A percentile compares a stretch with the other conserved stretches of the same genome.
These are phyloP conservation scores for Xylaria sp. DNA, from an alignment of 495 filamentous ascomycete species.

Conservation along the genomic window DNA sequence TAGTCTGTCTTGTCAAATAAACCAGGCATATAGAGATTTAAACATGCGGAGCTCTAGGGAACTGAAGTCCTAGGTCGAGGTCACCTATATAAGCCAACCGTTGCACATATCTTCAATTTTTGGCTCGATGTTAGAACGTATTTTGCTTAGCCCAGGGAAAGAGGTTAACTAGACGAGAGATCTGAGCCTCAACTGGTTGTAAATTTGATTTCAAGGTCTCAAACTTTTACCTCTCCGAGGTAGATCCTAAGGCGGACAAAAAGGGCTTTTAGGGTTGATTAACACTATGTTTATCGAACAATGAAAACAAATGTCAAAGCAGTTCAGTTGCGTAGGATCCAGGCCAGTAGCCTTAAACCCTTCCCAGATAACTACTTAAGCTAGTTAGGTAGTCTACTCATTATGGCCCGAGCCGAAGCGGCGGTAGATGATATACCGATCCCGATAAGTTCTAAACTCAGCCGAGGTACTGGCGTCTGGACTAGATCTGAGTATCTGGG, in stretches of 20 bases:
- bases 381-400: neutral
- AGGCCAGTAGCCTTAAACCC: neutral
- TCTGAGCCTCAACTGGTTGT: neutral
- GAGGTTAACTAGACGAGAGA: neutral
- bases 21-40: neutral
- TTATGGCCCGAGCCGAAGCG: constrained; percentile 1
- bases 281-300: neutral
- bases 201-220: neutral
- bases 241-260: neutral
- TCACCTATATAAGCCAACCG: neutral
- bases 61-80: neutral
- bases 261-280: neutral
- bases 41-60: neutral
- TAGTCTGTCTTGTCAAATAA: neutral
- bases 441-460: neutral
- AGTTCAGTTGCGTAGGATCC: neutral
- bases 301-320: neutral
- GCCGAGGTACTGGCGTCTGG: neutral
- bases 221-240: neutral
- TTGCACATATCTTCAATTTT: neutral
- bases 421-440: constrained; percentile 3
- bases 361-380: neutral
- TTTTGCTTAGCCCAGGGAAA: neutral
- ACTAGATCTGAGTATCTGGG: neutral
- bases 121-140: no score